Conservation (phyloP, 768 basidiomycete species). For the Kwoniella newhampshirensis region DNA sequence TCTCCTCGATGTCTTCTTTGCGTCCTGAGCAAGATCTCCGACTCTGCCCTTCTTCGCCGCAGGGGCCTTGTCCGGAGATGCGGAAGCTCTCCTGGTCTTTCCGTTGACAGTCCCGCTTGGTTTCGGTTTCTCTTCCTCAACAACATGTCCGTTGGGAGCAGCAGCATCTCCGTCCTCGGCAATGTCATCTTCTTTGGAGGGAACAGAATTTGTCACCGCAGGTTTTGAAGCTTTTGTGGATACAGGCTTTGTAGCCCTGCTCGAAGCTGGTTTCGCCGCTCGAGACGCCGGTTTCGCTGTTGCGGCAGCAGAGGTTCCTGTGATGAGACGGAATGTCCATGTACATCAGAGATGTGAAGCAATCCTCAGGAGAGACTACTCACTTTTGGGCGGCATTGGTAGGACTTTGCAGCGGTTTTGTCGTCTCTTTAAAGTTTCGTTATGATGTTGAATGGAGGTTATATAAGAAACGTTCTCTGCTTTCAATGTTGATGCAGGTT, state of each 20-base stretch:
- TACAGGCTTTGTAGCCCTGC: conserved; percentile 15
- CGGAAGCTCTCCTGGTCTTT: conserved; percentile 18
- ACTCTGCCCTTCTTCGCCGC: conserved; percentile 39
- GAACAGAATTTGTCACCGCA: conserved; percentile 8
- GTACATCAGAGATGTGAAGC: neutral
- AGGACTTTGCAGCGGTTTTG: too few relatives aligned
- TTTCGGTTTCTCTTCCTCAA: conserved; percentile 7
- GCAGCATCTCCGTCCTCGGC: conserved; percentile 16
- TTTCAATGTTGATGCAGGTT: too few relatives aligned
- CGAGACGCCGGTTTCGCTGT: conserved; percentile 15
- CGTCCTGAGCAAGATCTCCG: conserved; percentile 25
- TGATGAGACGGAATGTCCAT: neutral
- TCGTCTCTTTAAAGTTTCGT: too few relatives aligned
- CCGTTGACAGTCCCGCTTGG: conserved; percentile 8
- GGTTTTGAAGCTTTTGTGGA: conserved; percentile 15
- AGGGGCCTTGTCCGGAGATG: conserved; percentile 15
- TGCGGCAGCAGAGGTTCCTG: conserved; percentile 15
- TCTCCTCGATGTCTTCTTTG: conserved; percentile 22
- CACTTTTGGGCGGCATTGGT: conserved; percentile 22
- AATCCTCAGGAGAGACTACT: neutral
- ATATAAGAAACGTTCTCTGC: too few relatives aligned
- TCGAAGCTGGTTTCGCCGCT: conserved; percentile 13
- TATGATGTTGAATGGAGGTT: too few relatives aligned
- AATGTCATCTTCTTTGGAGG: conserved; percentile 17
- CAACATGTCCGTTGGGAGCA: conserved; percentile 16